Evolutionary conservation across 306 rosid species (phyloP), one percentile per base, ranked within the genome.

Genomic region (Acacia acuminata): DNA sequence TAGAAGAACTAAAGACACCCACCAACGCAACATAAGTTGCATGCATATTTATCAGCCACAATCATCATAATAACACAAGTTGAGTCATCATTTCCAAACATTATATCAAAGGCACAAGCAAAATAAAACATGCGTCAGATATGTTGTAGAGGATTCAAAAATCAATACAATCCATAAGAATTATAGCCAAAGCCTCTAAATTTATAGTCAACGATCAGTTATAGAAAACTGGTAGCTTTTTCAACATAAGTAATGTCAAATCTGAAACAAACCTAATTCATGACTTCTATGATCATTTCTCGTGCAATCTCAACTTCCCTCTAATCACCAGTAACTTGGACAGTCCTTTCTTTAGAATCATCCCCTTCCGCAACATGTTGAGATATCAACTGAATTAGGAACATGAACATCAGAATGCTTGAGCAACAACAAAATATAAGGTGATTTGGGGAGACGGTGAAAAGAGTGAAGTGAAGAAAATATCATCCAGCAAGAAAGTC

Each of bases 1-100:
- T 32, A 58, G 50, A 44, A 72, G 82, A 76, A 42, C 22, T 66
- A 65, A 66, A 42, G 27, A 71, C 73, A 32, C n/a, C 34, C 80
- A 25, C 47, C 50, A 60, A 70, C 42, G 38, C 71, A 38, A 24
- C 30, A 55, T 34, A 75, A 79, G 16, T 58, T 20, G 66, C 19
- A 64, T 44, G 48, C 44, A 73, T n/a, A 67, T 40, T 40, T 15
- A 38, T 45, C 40, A 19, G 69, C 45, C 25, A 81, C 68, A 82
- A 75, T 56, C 65, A 76, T 27, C 45, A 25, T 24, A 45, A 61
- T 4, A 42, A 51, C 32, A 44, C 15, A 43, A 73, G 34, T 17
- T 68, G 8, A 75, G 25, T 68, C 79, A 42, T 63, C 73, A 55
- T 75, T 45, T 38, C 67, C 53, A 34, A 32, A 30, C 73, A 77